phyloP scores from a whole-genome alignment of 2,329 filamentous ascomycete genomes.

The Orbilia ellipsospora region DNA sequence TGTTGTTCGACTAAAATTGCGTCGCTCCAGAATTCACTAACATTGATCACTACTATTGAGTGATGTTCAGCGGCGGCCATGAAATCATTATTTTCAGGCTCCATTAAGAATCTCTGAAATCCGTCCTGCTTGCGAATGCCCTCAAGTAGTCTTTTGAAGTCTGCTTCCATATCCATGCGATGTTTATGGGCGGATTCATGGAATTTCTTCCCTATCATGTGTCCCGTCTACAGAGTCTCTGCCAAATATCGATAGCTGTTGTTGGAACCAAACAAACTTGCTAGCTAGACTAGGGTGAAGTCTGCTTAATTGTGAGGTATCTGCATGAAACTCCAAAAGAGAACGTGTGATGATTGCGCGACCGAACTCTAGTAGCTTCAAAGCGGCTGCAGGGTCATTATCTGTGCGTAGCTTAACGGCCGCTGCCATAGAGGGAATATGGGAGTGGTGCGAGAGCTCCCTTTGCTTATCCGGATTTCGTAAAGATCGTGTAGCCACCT shows the following conservation, averaged over 20 bases:
- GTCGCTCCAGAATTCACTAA: slow-evolving; percentile 42
- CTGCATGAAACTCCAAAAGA: background rate
- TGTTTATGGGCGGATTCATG: background rate
- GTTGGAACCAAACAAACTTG: slow-evolving; percentile 36
- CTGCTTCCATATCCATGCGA: slow-evolving; percentile 5
- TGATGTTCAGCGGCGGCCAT: slow-evolving; percentile 56
- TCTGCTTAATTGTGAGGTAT: background rate
- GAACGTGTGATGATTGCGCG: background rate
- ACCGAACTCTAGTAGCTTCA: background rate
- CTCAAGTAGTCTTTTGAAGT: slow-evolving; percentile 9
- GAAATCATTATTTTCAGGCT: too few species aligned
- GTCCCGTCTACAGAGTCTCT: background rate
- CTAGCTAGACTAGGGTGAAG: slow-evolving; percentile 31
- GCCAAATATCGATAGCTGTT: slow-evolving; percentile 7
- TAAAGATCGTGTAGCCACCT: background rate
- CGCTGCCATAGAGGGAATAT: background rate
- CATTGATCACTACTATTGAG: slow-evolving; percentile 61
- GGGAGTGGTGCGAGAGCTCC: background rate
- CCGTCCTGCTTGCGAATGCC: slow-evolving; percentile 54
- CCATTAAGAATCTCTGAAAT: slow-evolving; percentile 59
- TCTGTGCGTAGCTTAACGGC: background rate
- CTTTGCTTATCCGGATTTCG: slow-evolving; percentile 4
- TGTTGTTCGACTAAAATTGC: slow-evolving; percentile 20
- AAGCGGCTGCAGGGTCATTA: background rate
- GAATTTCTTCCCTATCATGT: background rate